phyloP scores from a whole-genome alignment of 2,329 filamentous ascomycete species.

The Pezicula neosporulosa region DNA sequence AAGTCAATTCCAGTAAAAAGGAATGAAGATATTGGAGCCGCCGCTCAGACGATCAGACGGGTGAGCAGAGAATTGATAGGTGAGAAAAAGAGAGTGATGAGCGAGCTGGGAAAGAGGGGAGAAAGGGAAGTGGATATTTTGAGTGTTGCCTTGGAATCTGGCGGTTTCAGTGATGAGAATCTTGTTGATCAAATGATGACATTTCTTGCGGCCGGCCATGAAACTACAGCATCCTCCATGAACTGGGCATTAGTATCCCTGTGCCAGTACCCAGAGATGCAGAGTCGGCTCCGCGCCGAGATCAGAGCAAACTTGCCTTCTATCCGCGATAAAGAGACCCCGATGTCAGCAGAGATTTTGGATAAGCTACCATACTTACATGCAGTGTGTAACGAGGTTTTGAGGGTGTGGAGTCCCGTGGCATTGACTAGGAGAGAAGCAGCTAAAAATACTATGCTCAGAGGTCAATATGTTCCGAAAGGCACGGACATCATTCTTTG shows the following conservation, averaged over 20 bases:
- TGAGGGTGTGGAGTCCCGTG: conserved; percentile 68
- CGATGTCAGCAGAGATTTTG: conserved; percentile 52
- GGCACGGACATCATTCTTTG: conserved; percentile 63
- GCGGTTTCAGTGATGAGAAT: conserved; percentile 72
- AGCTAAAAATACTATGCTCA: conserved; percentile 57
- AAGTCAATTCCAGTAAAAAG: conserved; percentile 63
- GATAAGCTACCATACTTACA: conserved; percentile 77
- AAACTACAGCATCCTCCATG: conserved; percentile 73
- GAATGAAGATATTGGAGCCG: conserved; percentile 59
- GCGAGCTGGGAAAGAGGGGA: conserved; percentile 45
- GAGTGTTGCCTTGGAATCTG: conserved; percentile 75
- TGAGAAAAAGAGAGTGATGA: conserved; percentile 54
- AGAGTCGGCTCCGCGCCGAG: conserved; percentile 65
- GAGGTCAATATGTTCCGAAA: conserved; percentile 60
- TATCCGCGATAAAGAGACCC: conserved; percentile 30
- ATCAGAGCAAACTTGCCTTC: conserved; percentile 58
- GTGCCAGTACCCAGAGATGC: conserved; percentile 59
- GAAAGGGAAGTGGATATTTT: conserved; percentile 67
- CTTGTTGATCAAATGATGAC: conserved; percentile 90
- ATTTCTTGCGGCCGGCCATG: conserved; percentile 78
- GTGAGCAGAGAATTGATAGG: conserved; percentile 67
- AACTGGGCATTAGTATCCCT: conserved; percentile 72
- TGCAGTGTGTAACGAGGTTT: conserved; percentile 70
- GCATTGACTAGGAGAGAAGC: conserved; percentile 64
- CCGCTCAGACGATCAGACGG: conserved; percentile 56